These are phyloP conservation scores for Fusarium denticulatum DNA, from an alignment of 2,329 filamentous ascomycete species.

Conservation along the genomic window DNA sequence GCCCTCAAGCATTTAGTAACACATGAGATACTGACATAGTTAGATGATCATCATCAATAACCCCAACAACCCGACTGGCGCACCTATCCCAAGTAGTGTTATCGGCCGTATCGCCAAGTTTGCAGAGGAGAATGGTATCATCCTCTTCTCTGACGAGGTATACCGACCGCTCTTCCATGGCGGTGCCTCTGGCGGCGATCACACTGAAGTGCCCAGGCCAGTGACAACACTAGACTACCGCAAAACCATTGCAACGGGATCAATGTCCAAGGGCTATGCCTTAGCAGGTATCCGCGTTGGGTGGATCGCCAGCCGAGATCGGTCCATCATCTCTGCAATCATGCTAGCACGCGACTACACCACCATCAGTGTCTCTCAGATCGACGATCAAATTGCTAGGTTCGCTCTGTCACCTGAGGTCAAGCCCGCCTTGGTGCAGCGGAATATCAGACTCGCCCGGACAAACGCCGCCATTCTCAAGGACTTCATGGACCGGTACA, in stretches of 20 bases:
- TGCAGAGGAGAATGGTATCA: constrained; percentile 70
- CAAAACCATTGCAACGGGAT: constrained; percentile 77
- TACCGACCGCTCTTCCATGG: constrained; percentile 85
- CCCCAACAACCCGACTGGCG: constrained; percentile 85
- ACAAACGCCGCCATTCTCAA: constrained; percentile 74
- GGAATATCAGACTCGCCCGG: constrained; percentile 70
- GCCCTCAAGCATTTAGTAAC: no score
- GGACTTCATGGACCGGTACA: constrained; percentile 72
- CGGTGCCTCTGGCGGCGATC: constrained; percentile 56
- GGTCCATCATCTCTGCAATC: constrained; percentile 69
- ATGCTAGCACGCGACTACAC: constrained; percentile 80
- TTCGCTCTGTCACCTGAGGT: constrained; percentile 72
- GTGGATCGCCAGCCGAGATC: constrained; percentile 78
- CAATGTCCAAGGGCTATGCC: constrained; percentile 86
- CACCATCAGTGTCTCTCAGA: constrained; percentile 82
- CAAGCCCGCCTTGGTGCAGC: constrained; percentile 55
- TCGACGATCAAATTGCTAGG: constrained; percentile 81
- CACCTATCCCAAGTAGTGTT: constrained; percentile 69
- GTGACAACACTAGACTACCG: constrained; percentile 76
- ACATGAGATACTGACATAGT: background rate
- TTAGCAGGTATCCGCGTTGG: constrained; percentile 84
- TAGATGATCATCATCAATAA: constrained; percentile 69
- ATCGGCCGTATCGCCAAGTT: constrained; percentile 71
- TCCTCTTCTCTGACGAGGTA: constrained; percentile 81
- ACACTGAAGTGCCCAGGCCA: constrained; percentile 64